Base-by-base conservation (phyloP, 2,329 filamentous ascomycete genomes). In the Cladophialophora yegresii region DNA sequence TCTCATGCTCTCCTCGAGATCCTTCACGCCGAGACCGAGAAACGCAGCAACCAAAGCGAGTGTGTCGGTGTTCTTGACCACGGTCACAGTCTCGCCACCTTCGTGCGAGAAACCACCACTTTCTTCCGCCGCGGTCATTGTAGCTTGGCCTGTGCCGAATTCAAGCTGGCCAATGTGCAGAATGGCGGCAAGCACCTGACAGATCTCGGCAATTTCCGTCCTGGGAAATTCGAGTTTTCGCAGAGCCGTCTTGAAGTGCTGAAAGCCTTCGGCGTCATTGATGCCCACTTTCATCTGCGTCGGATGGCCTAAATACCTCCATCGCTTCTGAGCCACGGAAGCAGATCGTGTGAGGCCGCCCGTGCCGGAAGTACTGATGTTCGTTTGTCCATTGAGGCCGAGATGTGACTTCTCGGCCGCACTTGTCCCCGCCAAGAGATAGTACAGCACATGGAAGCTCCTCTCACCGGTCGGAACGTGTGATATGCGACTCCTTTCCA, bases 141-240 rank as follows among this genome's bases (percentile, higher is more conserved):
- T 98, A 70, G 88, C 87, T 71, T 90, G 88, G 1, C 89, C 89
- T 0, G 86, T 92, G 74, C 90, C 87, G 71, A 99, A 99, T 72
- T 99, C 95, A 2, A 99, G 86, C 79, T 99, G 95, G 30, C 95
- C 95, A 70, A 99, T 93, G 76, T 99, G 95, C n/a, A 99, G 83
- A 70, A 99, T 97, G 71, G 87, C 89, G 33, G 95, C 95, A 59
- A 99, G 82, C 55, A 98, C 85, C 79, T 99, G 95, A 77, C 95
- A 99, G 62, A 99, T 93, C 75, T 97, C 93, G 45, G 95, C 95
- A 74, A 99, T 96, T 72, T 97, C 95, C 65, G 89, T 88, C 61
- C 93, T 86, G 3, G 93, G 90, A 69, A 99, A 98, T 77, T 98
- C 95, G 13, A 99, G 84, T 77, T 96, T 97, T 69, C 93, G 86